phyloP scores from a whole-genome alignment of 768 basidiomycete species.

The Pleurotus sapidus region DNA sequence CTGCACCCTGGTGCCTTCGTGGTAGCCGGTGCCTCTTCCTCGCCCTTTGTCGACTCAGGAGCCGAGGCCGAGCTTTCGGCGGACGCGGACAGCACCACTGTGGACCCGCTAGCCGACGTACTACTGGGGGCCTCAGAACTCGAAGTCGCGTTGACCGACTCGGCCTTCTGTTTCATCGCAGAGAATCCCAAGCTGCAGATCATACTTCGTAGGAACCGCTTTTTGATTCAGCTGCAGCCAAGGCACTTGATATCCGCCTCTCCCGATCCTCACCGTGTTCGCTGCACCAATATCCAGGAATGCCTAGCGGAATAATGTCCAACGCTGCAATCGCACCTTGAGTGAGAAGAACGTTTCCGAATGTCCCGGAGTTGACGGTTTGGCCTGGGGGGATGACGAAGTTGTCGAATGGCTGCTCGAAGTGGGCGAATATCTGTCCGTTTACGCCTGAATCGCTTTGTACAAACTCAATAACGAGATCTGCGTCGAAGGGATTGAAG shows the following conservation, averaged over 20 bases:
- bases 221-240: conserved; percentile 61
- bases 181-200: conserved; percentile 20
- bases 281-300: conserved; percentile 52
- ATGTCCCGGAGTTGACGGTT: conserved; percentile 58
- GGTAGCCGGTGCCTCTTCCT: neutral
- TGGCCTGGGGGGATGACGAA: conserved; percentile 57
- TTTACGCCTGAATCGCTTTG: conserved; percentile 54
- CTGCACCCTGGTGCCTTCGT: neutral
- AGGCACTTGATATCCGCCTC: conserved; percentile 59
- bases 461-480: conserved; percentile 53
- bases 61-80: neutral
- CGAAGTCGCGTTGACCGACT: conserved; percentile 13
- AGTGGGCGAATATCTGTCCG: conserved; percentile 55
- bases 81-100: neutral
- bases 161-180: conserved; percentile 19
- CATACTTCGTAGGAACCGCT: conserved; percentile 50
- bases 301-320: conserved; percentile 50
- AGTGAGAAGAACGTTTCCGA: conserved; percentile 55
- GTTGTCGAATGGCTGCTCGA: conserved; percentile 48
- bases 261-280: conserved; percentile 43
- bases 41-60: neutral
- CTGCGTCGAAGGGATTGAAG: conserved; percentile 56
- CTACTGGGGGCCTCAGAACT: neutral
- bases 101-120: conserved; percentile 1
- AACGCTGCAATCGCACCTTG: conserved; percentile 58